Conservation (phyloP, 169 alveolate genomes). For the Cryptosporidium ryanae region DNA sequence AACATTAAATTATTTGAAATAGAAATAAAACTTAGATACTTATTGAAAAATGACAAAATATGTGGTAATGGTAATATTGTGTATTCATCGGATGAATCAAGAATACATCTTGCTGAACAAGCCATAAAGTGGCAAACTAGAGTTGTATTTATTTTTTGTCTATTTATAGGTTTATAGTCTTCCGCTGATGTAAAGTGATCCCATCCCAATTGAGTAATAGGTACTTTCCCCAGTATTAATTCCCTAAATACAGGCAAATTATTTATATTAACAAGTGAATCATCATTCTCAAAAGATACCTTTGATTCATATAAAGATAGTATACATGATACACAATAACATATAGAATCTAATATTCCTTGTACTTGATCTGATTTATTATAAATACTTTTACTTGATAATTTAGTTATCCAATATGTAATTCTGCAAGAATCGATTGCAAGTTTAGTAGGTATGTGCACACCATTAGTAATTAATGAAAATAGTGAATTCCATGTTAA, state of each 20-base stretch:
- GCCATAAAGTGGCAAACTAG: slow-evolving; percentile 80
- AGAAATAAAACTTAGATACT: slow-evolving; percentile 45
- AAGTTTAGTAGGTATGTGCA: slow-evolving; percentile 85
- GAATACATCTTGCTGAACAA: slow-evolving; percentile 71
- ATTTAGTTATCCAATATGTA: slow-evolving; percentile 79
- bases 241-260: slow-evolving; percentile 68
- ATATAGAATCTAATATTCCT: slow-evolving; percentile 66
- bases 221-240: slow-evolving; percentile 48
- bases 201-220: slow-evolving; percentile 60
- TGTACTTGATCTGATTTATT: slow-evolving; percentile 25
- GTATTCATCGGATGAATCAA: slow-evolving; percentile 53
- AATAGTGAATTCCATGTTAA: slow-evolving; percentile 82
- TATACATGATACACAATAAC: slow-evolving; percentile 64
- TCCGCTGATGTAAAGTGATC: slow-evolving; percentile 72
- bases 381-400: not conserved
- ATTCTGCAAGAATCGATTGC: slow-evolving; percentile 87
- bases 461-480: slow-evolving; percentile 86
- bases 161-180: slow-evolving; percentile 64
- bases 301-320: slow-evolving; percentile 47
- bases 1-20: slow-evolving; percentile 57
- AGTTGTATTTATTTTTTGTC: slow-evolving; percentile 76
- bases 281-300: slow-evolving; percentile 20
- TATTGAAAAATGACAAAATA: slow-evolving; percentile 55
- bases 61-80: slow-evolving; percentile 68
- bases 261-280: slow-evolving; percentile 19